Evolutionary conservation across 208 protist species (phyloP), one percentile per base, ranked within the genome.

Genomic region (Wallacemonas collosoma): DNA sequence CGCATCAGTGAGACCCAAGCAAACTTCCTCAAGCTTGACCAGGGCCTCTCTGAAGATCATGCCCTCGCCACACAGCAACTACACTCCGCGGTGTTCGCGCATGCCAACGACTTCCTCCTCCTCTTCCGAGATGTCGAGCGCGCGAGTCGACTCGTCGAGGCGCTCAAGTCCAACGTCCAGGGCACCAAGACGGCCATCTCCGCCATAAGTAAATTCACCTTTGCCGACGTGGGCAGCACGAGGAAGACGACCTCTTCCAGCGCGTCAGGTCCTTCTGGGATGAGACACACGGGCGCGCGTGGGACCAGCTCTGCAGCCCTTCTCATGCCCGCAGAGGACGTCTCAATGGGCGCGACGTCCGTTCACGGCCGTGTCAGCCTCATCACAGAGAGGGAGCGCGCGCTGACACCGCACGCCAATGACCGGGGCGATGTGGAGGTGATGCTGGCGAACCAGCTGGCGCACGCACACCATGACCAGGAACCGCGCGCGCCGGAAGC

Each of bases 121-220:
- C 75, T 96, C 9, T 96, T 96, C 64, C 82, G 88, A 66, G 89
- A 96, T 62, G 91, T 96, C 8, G 86, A 91, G 17, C 72, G 77
- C 6, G 83, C 91, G 26, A 91, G 85, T 48, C 72, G 76, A 9
- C 78, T 94, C 17, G 89, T 94, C 7, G 86, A 94, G 76, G 80
- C 73, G 14, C 81, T 96, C 41, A 96, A 96, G 78, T 76, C 79
- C n/a, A 86, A 87, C 39, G 91, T 96, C 65, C 89, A 94, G 70
- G 81, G 82, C 63, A 96, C 86, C 9, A 96, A 96, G 76, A 79
- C 87, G 0, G 77, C 83, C 44, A 94, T 96, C 67, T 91, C 91
- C 7, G 61, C 77, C 41, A 91, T 94, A 54, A 92, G 89, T 68
- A 89, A 90, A 63, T 89, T 92, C 67, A 85, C 80, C 17, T 89